A percentile compares a stretch with the other conserved stretches of the same genome.
These are phyloP conservation scores for Rhodotorula glutinis DNA, from an alignment of 1,284 basidiomycete genomes.

Conservation along the genomic window DNA sequence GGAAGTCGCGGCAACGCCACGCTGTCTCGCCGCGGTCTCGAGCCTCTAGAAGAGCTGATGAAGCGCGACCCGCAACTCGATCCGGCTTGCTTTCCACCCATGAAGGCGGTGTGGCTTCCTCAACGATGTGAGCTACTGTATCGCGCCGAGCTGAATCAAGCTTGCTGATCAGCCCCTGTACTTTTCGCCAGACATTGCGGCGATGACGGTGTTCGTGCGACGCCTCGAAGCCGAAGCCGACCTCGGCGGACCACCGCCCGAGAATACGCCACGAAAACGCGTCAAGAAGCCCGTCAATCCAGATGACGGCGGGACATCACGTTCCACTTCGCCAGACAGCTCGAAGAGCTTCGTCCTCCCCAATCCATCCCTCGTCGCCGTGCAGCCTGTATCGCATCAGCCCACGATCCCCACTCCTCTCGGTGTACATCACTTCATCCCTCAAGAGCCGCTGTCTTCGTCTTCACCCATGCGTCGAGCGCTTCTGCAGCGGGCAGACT, in stretches of 20 bases:
- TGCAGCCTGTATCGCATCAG: too few relatives aligned
- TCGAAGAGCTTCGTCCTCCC: too few relatives aligned
- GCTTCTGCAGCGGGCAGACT: too few relatives aligned
- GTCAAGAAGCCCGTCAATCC: neutral
- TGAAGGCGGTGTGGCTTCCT: constrained; percentile 11
- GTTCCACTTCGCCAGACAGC: too few relatives aligned
- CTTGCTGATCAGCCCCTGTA: neutral
- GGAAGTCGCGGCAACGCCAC: constrained; percentile 5
- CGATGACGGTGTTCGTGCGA: constrained; percentile 5
- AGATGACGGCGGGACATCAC: neutral
- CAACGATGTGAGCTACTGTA: constrained; percentile 17
- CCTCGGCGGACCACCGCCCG: constrained; percentile 11
- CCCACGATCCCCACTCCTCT: too few relatives aligned
- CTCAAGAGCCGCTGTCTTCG: too few relatives aligned
- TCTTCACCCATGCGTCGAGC: too few relatives aligned
- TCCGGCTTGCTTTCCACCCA: constrained; percentile 10
- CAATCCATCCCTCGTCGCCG: too few relatives aligned
- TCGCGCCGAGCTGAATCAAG: too few relatives aligned
- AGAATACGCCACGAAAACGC: constrained; percentile 16
- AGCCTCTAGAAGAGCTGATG: constrained; percentile 11
- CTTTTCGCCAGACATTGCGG: neutral
- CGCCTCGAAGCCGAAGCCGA: constrained; percentile 11
- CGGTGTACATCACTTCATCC: too few relatives aligned
- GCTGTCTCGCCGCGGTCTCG: constrained; percentile 16
- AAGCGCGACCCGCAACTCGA: neutral